phyloP scores from a whole-genome alignment of 2,329 filamentous ascomycete genomes.

The Fusarium siculi region DNA sequence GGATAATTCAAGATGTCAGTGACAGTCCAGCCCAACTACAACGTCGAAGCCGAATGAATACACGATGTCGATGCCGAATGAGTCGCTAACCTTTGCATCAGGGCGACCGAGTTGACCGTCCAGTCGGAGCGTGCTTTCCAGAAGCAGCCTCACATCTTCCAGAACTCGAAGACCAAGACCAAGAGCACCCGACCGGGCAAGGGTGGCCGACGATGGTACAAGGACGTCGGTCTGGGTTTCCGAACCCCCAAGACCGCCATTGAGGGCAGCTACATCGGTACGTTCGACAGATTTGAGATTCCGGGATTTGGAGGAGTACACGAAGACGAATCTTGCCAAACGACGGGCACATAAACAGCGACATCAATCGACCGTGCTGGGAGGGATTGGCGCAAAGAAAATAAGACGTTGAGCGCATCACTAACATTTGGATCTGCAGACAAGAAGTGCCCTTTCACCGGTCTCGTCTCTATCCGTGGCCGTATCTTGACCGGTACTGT shows the following conservation, averaged over 20 bases:
- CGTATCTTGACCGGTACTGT: slow-evolving; percentile 99
- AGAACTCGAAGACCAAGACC: slow-evolving; percentile 93
- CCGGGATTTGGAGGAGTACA: slow-evolving; percentile 9
- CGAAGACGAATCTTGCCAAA: slow-evolving; percentile 1
- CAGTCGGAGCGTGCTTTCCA: slow-evolving; percentile 99
- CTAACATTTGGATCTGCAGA: slow-evolving; percentile 66
- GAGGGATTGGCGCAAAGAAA: neutral
- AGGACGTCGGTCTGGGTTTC: slow-evolving; percentile 99
- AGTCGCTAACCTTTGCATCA: slow-evolving; percentile 59
- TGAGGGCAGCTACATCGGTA: slow-evolving; percentile 99
- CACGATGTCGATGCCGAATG: slow-evolving; percentile 34
- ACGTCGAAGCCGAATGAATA: slow-evolving; percentile 25
- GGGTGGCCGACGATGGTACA: slow-evolving; percentile 94
- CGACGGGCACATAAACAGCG: neutral
- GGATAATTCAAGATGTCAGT: slow-evolving; percentile 59
- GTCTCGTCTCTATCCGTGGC: slow-evolving; percentile 98
- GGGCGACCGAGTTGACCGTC: slow-evolving; percentile 99
- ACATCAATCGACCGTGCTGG: neutral
- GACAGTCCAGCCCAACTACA: slow-evolving; percentile 1
- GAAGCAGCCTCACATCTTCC: slow-evolving; percentile 99
- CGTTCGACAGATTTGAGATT: slow-evolving; percentile 56
- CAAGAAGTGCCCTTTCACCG: slow-evolving; percentile 99
- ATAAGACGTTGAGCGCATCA: slow-evolving; percentile 11
- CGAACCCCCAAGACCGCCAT: slow-evolving; percentile 98
- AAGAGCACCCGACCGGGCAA: slow-evolving; percentile 88